A percentile compares a stretch with the other conserved stretches of the same genome.
Evolutionary conservation across 495 filamentous ascomycete species (phyloP).

Genomic region (Acidomyces sp.): DNA sequence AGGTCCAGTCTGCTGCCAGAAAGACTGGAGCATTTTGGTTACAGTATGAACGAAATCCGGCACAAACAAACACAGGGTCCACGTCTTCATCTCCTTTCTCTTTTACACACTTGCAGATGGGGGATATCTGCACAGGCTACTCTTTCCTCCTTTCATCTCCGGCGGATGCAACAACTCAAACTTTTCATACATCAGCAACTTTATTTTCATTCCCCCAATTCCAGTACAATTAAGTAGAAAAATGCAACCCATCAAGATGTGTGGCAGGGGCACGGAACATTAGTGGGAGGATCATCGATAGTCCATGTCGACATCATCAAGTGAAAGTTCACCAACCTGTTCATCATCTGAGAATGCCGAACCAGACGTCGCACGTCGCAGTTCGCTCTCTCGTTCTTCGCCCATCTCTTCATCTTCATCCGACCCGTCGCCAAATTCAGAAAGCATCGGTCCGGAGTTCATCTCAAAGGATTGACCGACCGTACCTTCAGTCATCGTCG

Average conservation of each 20-base stretch:
- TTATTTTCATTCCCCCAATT: no score
- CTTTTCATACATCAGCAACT: no score
- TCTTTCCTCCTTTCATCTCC: no score
- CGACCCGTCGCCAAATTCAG: slow-evolving; percentile 86
- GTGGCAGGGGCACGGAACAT: background rate
- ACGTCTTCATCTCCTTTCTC: no score
- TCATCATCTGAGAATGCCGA: slow-evolving; percentile 36
- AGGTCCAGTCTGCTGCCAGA: no score
- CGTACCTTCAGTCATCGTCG: slow-evolving; percentile 15
- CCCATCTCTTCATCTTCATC: slow-evolving; percentile 95
- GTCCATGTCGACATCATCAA: slow-evolving; percentile 45
- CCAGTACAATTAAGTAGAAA: no score
- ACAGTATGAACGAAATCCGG: no score
- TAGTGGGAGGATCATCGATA: slow-evolving; percentile 30
- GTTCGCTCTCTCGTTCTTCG: slow-evolving; percentile 40
- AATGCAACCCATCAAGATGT: slow-evolving; percentile 3
- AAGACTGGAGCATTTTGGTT: no score
- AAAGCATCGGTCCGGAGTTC: slow-evolving; percentile 24
- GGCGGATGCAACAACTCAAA: no score
- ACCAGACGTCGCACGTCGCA: slow-evolving; percentile 2
- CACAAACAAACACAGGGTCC: no score
- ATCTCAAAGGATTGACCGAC: slow-evolving; percentile 19
- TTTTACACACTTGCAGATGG: no score
- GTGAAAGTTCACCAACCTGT: slow-evolving; percentile 52
- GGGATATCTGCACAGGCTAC: no score